Evolutionary conservation across 805 yeast species (phyloP).

Genomic region (Yarrowia bubula): DNA sequence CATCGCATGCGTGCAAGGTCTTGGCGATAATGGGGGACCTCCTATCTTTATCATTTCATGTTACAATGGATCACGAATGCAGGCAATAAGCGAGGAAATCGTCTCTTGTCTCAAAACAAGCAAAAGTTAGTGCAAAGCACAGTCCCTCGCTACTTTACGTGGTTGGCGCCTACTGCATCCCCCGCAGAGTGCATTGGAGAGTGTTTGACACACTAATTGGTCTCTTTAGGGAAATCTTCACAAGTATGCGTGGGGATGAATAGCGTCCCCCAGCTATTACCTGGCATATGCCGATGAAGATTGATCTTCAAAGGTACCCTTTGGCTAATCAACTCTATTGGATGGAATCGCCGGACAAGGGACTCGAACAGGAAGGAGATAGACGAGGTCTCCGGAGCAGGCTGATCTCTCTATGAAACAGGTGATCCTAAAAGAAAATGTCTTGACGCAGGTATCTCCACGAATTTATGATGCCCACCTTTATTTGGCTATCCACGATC

Average conservation of each 20-base stretch:
- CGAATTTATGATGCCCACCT: neutral
- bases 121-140: neutral
- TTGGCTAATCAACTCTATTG: neutral
- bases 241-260: neutral
- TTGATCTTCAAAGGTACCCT: neutral
- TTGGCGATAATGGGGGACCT: neutral
- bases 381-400: neutral
- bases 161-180: neutral
- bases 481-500: neutral
- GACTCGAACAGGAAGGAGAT: too few species aligned
- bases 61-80: neutral
- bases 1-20: neutral
- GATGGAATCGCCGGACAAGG: neutral
- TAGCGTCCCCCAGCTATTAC: neutral
- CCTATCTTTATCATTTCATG: neutral
- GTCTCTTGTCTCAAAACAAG: neutral
- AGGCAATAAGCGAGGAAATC: neutral
- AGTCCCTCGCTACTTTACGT: neutral
- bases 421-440: neutral
- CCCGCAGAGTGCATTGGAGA: slow-evolving; percentile 1
- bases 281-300: neutral
- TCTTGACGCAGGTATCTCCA: slow-evolving; percentile 8
- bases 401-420: neutral
- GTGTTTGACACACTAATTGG: neutral
- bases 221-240: neutral